These are phyloP conservation scores for Adansonia grandidieri DNA, from an alignment of 441 rosid genomes.

Conservation along the genomic window DNA sequence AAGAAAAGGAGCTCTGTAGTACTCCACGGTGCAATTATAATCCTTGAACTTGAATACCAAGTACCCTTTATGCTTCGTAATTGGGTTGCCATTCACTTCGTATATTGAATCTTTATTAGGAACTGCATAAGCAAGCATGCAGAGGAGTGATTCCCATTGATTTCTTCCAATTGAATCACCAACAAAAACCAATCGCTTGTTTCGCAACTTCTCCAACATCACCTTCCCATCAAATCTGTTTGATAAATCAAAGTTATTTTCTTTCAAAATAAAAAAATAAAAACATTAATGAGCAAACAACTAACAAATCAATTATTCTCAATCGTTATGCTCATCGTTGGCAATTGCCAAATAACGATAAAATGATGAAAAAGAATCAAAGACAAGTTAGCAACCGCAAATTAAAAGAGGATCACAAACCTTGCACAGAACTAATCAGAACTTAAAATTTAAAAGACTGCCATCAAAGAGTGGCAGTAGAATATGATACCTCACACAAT, in stretches of 20 bases:
- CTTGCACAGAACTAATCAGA: neutral
- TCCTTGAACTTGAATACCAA: slow-evolving; percentile 80
- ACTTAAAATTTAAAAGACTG: neutral
- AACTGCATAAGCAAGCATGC: slow-evolving; percentile 78
- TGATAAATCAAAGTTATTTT: neutral
- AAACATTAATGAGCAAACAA: too few species aligned
- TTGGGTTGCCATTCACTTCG: slow-evolving; percentile 83
- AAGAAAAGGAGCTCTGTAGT: slow-evolving; percentile 88
- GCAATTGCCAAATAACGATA: too few species aligned
- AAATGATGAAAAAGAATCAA: too few species aligned
- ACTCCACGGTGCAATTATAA: slow-evolving; percentile 86
- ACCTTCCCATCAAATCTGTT: slow-evolving; percentile 71
- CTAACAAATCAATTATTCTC: too few species aligned
- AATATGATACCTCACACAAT: slow-evolving; percentile 11
- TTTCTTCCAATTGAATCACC: slow-evolving; percentile 96
- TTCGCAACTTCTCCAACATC: slow-evolving; percentile 80
- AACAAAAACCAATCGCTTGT: slow-evolving; percentile 73
- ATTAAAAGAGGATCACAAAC: too few species aligned
- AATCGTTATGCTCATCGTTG: too few species aligned
- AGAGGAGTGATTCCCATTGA: slow-evolving; percentile 93
- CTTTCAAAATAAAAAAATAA: too few species aligned
- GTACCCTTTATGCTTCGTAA: slow-evolving; percentile 92
- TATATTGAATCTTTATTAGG: slow-evolving; percentile 61
- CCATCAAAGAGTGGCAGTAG: neutral
- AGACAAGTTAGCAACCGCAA: too few species aligned